A percentile compares a stretch with the other conserved stretches of the same genome.
Evolutionary conservation across 2,329 filamentous ascomycete genomes (phyloP).

Genomic region (Colletotrichum higginsianum): DNA sequence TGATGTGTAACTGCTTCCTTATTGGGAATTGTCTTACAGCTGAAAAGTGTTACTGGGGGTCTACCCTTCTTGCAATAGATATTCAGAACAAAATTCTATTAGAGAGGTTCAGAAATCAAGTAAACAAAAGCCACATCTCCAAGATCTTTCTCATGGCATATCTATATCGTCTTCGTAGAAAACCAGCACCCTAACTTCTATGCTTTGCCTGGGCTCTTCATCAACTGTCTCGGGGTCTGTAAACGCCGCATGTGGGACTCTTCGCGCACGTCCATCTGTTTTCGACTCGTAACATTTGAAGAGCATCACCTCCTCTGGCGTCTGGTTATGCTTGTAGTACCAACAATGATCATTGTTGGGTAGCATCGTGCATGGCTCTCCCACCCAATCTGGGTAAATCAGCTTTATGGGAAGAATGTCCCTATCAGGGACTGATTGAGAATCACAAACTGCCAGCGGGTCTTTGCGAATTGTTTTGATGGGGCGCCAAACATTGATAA

Average conservation of each 20-base stretch:
- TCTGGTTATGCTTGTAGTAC: slow-evolving; percentile 67
- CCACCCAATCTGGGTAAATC: slow-evolving; percentile 65
- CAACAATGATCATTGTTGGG: slow-evolving; percentile 61
- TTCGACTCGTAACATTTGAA: slow-evolving; percentile 76
- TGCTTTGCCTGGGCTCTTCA: slow-evolving; percentile 70
- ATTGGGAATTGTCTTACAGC: too few relatives aligned
- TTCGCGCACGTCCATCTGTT: slow-evolving; percentile 65
- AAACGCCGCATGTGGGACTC: slow-evolving; percentile 72
- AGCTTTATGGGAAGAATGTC: slow-evolving; percentile 65
- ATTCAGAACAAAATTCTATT: too few relatives aligned
- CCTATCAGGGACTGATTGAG: slow-evolving; percentile 62
- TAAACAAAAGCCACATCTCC: too few relatives aligned
- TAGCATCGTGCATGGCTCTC: slow-evolving; percentile 65
- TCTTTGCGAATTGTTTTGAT: slow-evolving; percentile 67
- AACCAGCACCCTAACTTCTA: slow-evolving; percentile 69
- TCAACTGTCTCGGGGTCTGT: slow-evolving; percentile 58
- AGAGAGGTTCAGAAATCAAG: too few relatives aligned
- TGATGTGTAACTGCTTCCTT: too few relatives aligned
- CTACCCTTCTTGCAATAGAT: too few relatives aligned
- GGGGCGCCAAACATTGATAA: slow-evolving; percentile 69
- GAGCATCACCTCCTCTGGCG: slow-evolving; percentile 67
- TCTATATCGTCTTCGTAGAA: slow-evolving; percentile 58
- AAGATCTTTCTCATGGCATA: too few relatives aligned
- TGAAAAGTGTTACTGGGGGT: too few relatives aligned
- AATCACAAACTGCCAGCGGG: slow-evolving; percentile 68